These are phyloP conservation scores for Lachnellula cervina DNA, from an alignment of 2,329 filamentous ascomycete genomes.

Conservation along the genomic window DNA sequence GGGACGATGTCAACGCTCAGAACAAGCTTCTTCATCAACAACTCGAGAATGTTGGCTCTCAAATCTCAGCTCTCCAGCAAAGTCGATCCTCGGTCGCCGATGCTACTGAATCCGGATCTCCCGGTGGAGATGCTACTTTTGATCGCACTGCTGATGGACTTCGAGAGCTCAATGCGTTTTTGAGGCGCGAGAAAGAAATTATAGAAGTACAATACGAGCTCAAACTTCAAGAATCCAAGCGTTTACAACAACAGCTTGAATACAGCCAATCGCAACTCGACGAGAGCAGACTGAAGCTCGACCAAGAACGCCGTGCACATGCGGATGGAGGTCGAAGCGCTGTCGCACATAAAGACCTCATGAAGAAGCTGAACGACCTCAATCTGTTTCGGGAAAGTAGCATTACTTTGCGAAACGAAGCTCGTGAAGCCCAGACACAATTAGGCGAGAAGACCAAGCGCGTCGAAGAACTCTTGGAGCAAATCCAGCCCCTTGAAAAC, in stretches of 20 bases:
- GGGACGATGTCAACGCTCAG: conserved; percentile 80
- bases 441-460: conserved; percentile 69
- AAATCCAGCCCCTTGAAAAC: conserved; percentile 77
- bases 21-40: conserved; percentile 89
- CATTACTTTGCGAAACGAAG: conserved; percentile 82
- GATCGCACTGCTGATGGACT: conserved; percentile 67
- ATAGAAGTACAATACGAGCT: conserved; percentile 94
- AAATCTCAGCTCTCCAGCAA: conserved; percentile 76
- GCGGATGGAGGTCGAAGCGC: conserved; percentile 68
- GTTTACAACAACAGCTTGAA: conserved; percentile 84
- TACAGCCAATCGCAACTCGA: conserved; percentile 85
- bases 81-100: conserved; percentile 59
- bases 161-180: conserved; percentile 84
- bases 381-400: conserved; percentile 96
- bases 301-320: conserved; percentile 77
- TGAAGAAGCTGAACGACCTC: conserved; percentile 91
- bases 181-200: conserved; percentile 95
- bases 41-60: conserved; percentile 73
- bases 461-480: conserved; percentile 67
- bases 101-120: conserved; percentile 39
- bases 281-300: conserved; percentile 79
- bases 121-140: conserved; percentile 39
- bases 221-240: conserved; percentile 80
- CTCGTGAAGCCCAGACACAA: conserved; percentile 70
- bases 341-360: conserved; percentile 80